Base-by-base conservation (phyloP, 192 early-diverging fungal genomes). In the Mortierella hygrophila region DNA sequence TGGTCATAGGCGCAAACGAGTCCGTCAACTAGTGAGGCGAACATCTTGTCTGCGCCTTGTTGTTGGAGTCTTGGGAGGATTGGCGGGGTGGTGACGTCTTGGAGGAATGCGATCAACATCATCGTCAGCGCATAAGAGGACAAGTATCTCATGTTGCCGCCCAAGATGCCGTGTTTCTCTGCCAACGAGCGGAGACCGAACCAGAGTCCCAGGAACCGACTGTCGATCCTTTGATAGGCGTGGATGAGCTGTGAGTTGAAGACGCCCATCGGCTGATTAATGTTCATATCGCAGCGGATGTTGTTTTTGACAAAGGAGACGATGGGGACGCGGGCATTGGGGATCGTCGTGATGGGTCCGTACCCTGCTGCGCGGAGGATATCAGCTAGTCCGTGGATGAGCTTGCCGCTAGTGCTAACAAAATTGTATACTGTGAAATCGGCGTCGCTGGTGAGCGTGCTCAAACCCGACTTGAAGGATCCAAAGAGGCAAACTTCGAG, bases 91-190 rank as follows among this genome's bases (percentile, higher is more conserved):
- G 52, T 72, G 5, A 37, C 49, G 10, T 29, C 20, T 18, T 79
- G 77, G 13, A 78, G 52, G 52, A 47, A 78, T 18, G 52, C 49
- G 37, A 78, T 78, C 49, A 78, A 16, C 47, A 78, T 78, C 32
- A 78, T 18, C 20, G 37, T 29, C 16, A 78, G 40, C 2, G 68
- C 76, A 35, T 78, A 78, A 1, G 76, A 54, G 44, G 38, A 44
- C 10, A 78, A 21, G n/a, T 46, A 70, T 23, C 44, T 41, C 23
- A 6, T 9, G 18, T 57, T 49, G 26, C 23, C 68, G 20, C 5
- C 6, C 6, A 70, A 20, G 35, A 78, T 78, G 40, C 47, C 68
- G 32, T 54, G 26, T 69, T 20, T n/a, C 37, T 70, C 49, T 5
- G 68, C 65, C 15, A 78, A 8, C 10, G 13, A 8, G 44, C 35